Evolutionary conservation across 352 stramenopile genomes (phyloP), one percentile per base, ranked within the genome.

Genomic region (Aphanomyces astaci): DNA sequence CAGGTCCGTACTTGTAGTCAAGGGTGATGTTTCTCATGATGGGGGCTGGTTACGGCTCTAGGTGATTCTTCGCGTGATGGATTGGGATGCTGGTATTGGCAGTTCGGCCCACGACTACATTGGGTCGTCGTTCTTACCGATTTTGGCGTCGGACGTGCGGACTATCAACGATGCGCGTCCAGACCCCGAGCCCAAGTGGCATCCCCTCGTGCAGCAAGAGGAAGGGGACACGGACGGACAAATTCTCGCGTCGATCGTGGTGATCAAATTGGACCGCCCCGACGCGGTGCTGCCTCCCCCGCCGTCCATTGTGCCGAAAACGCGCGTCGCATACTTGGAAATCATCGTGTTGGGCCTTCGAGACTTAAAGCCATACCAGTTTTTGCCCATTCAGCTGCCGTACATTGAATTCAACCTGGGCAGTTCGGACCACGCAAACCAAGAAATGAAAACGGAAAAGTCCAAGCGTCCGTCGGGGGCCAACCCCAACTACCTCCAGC

Each of bases 401-500:
- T 95, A 86, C 70, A 52, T 96, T 10, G 85, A 96, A 53, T 96
- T 97, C 40, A 80, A 96, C 43, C 73, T 96, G 2, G 88, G 87
- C 60, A 83, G 86, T 31, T 90, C 93, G 59, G 76, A 90, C 9
- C 82, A 93, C 17, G 80, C 82, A 0, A 76, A 77, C 7, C 79
- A 92, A 36, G 88, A 95, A 63, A 92, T 94, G 81, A 85, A 92
- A 51, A 93, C 87, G 5, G 88, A 96, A 51, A 86, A 80, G 46
- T 96, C 86, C 1, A 93, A 93, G 63, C 77, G 84, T 25, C 89
- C 89, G 32, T 84, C 79, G 0, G 85, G 82, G n/a, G 80, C 70
- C 25, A 92, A 97, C 56, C 88, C 90, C 4, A 97, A 97, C 68
- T 97, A 92, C 66, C 71, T 96, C 22, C 82, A 96, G 63, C 87